Evolutionary conservation across 257 asterid genomes (phyloP).

Genomic region (Knoxia roxburghii): DNA sequence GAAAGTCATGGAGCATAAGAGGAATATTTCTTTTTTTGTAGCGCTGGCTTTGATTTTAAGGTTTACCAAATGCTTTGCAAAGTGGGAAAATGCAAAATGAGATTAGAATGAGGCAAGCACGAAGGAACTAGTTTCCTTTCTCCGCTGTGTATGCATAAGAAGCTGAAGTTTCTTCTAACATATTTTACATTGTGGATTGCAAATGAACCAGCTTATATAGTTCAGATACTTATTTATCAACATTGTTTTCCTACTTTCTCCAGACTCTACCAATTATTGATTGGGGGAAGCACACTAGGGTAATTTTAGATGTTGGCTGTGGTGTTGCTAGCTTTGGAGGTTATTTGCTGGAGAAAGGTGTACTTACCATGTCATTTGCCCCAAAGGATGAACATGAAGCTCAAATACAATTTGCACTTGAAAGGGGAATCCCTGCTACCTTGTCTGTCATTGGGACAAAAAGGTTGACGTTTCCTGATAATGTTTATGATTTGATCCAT

Average conservation of each 20-base stretch:
- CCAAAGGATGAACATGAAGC: constrained; percentile 99
- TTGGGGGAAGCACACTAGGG: constrained; percentile 86
- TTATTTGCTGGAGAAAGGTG: constrained; percentile 66
- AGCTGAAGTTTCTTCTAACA: not conserved
- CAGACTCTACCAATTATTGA: constrained; percentile 61
- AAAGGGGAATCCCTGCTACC: constrained; percentile 87
- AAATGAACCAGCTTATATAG: not conserved
- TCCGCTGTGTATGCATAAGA: not conserved
- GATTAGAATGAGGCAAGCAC: not conserved
- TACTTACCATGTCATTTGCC: constrained; percentile 87
- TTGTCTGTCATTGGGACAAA: constrained; percentile 90
- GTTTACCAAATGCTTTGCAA: not conserved
- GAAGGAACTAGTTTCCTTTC: not conserved
- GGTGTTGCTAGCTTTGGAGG: constrained; percentile 99
- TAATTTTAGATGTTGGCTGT: constrained; percentile 88
- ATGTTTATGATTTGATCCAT: constrained; percentile 75
- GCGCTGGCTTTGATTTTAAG: not conserved
- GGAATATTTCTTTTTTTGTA: not conserved
- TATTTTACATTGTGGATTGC: not conserved
- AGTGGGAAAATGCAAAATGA: not conserved
- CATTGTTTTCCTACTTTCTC: constrained; percentile 14
- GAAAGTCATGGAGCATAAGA: not conserved
- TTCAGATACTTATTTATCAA: not conserved
- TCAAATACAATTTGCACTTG: constrained; percentile 96
- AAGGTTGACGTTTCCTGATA: constrained; percentile 74